Conservation (phyloP, 2,329 filamentous ascomycete species). For the Herpotrichia juniperi region DNA sequence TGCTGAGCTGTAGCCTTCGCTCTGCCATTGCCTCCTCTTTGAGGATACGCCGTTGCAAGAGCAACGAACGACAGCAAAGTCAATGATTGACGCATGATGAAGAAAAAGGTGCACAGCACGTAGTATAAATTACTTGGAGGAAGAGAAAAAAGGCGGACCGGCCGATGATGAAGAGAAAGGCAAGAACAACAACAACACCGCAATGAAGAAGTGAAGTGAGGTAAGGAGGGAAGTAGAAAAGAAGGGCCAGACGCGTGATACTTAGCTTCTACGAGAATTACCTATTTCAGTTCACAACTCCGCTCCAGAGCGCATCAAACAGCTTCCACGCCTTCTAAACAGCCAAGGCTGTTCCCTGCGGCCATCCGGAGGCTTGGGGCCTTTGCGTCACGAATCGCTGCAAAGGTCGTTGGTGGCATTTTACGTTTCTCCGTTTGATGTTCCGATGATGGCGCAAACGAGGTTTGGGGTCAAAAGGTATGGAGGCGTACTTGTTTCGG, state of each 20-base stretch:
- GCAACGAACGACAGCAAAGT: conserved; percentile 23
- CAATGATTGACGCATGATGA: conserved; percentile 25
- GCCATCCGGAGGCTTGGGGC: conserved; percentile 18
- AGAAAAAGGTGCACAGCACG: conserved; percentile 16
- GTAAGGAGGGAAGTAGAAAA: conserved; percentile 7
- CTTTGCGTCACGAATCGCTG: not conserved
- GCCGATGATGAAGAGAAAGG: conserved; percentile 21
- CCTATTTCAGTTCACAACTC: not conserved
- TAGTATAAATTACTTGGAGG: conserved; percentile 23
- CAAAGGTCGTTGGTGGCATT: conserved; percentile 10
- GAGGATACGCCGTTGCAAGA: conserved; percentile 29
- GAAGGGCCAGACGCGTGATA: conserved; percentile 1
- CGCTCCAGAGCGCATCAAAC: conserved; percentile 2
- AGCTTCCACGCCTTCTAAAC: conserved; percentile 8
- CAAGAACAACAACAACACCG: conserved; percentile 2
- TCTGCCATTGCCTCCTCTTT: conserved; percentile 23
- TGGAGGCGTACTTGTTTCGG: not conserved
- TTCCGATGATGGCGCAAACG: conserved; percentile 27
- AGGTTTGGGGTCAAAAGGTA: conserved; percentile 25
- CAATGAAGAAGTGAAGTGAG: conserved; percentile 9
- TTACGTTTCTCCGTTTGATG: too few relatives aligned
- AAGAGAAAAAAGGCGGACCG: conserved; percentile 28
- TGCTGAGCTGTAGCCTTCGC: conserved; percentile 35
- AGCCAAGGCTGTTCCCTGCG: conserved; percentile 24
- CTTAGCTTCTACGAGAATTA: too few relatives aligned